Percentiles rank a stretch among this genome's conserved stretches.
Evolutionary conservation across 108 stramenopile species (phyloP).

Genomic region (Licmophora abbreviata): DNA sequence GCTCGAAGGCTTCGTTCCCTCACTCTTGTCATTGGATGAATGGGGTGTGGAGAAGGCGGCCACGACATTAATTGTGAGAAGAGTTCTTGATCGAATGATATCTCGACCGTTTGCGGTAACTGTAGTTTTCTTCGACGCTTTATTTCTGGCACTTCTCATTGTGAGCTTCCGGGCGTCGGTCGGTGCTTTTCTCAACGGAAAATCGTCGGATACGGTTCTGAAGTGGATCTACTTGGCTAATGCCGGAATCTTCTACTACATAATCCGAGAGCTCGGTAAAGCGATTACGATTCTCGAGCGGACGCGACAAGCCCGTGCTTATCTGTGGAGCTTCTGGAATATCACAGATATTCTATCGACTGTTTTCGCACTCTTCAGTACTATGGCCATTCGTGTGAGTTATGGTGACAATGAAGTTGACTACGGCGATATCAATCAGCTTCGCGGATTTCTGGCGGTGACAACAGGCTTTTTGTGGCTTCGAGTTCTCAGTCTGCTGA

Average conservation of each 20-base stretch:
- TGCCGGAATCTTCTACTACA: constrained; percentile 48
- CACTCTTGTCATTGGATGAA: constrained; percentile 36
- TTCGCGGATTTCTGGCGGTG: constrained; percentile 35
- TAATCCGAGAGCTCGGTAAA: constrained; percentile 54
- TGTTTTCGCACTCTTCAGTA: constrained; percentile 24
- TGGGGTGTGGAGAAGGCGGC: constrained; percentile 38
- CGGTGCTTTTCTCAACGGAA: constrained; percentile 21
- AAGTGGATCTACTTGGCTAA: constrained; percentile 46
- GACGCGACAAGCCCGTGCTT: constrained; percentile 24
- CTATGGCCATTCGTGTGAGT: constrained; percentile 30
- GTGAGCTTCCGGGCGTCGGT: constrained; percentile 32
- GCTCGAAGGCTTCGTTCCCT: constrained; percentile 42
- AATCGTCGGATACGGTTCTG: constrained; percentile 15
- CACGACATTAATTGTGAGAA: constrained; percentile 35
- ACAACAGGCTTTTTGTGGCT: constrained; percentile 50
- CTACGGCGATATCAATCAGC: constrained; percentile 9
- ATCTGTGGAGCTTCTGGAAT: constrained; percentile 57
- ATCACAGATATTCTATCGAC: constrained; percentile 36
- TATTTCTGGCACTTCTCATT: constrained; percentile 34
- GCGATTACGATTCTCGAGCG: constrained; percentile 27
- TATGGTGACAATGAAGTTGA: constrained; percentile 15
- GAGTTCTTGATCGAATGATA: constrained; percentile 41
- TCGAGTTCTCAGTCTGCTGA: constrained; percentile 40
- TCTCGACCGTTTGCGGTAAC: constrained; percentile 40
- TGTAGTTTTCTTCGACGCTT: constrained; percentile 38